Conservation (phyloP, 2,329 filamentous ascomycete species). For the Microcera coccophila region DNA sequence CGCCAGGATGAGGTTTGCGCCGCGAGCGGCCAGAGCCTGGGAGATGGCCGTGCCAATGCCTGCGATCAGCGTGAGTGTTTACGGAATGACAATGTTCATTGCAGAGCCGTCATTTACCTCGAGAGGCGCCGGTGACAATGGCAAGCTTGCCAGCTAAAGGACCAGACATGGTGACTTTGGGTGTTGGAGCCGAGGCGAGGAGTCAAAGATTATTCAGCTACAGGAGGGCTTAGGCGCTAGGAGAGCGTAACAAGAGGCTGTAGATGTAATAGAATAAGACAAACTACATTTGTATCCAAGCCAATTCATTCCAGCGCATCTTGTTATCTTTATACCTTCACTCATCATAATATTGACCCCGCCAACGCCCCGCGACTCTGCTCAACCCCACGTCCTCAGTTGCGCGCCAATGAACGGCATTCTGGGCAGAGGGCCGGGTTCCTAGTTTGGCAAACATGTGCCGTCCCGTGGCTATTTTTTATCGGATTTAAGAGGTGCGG, state of each 20-base stretch:
- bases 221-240: too few relatives aligned
- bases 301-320: background rate
- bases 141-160: slow-evolving; percentile 70
- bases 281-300: background rate
- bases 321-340: slow-evolving; percentile 7
- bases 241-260: too few relatives aligned
- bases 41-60: slow-evolving; percentile 24
- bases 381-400: background rate
- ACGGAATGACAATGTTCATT: background rate
- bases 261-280: too few relatives aligned
- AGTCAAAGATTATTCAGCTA: background rate
- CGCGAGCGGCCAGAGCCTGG: slow-evolving; percentile 24
- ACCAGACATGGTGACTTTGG: slow-evolving; percentile 32
- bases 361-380: slow-evolving; percentile 5
- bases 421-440: background rate
- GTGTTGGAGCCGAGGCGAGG: slow-evolving; percentile 1
- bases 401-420: background rate
- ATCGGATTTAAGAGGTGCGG: slow-evolving; percentile 25
- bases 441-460: background rate
- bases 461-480: slow-evolving; percentile 14
- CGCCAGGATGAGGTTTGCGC: slow-evolving; percentile 25
- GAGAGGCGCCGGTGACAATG: slow-evolving; percentile 74
- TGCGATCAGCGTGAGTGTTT: slow-evolving; percentile 1
- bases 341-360: slow-evolving; percentile 3
- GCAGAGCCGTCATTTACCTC: slow-evolving; percentile 57